A percentile compares a stretch with the other conserved stretches of the same genome.
Evolutionary conservation across 768 basidiomycete genomes (phyloP).

Genomic region (Sarcomyxa edulis): DNA sequence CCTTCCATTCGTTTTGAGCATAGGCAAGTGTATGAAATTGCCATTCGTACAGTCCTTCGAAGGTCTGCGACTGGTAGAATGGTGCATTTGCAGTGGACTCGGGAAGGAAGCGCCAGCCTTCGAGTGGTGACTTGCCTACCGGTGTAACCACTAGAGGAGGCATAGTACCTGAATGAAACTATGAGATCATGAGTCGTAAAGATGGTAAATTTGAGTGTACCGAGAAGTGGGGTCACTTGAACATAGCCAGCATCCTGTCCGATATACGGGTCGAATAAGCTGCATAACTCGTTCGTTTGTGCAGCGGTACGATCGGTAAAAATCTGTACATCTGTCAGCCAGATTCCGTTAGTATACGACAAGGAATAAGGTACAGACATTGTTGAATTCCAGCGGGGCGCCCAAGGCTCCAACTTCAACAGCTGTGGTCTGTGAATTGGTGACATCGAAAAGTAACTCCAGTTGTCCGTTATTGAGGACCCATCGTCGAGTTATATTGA

Average conservation of each 20-base stretch:
- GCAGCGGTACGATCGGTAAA: slow-evolving; percentile 49
- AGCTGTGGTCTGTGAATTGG: slow-evolving; percentile 37
- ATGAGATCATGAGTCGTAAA: no score
- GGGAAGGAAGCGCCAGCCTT: slow-evolving; percentile 54
- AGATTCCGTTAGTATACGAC: background rate
- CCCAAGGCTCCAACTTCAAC: slow-evolving; percentile 53
- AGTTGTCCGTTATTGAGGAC: slow-evolving; percentile 33
- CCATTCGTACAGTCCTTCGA: slow-evolving; percentile 57
- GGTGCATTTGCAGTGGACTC: slow-evolving; percentile 40
- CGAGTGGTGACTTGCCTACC: slow-evolving; percentile 41
- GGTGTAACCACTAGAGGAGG: slow-evolving; percentile 47
- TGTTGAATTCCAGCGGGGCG: slow-evolving; percentile 51
- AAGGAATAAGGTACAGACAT: slow-evolving; percentile 25
- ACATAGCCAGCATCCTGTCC: slow-evolving; percentile 54
- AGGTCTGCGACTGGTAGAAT: slow-evolving; percentile 54
- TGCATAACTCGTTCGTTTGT: slow-evolving; percentile 46
- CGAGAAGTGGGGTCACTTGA: slow-evolving; percentile 46
- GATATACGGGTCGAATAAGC: slow-evolving; percentile 53
- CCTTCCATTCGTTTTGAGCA: slow-evolving; percentile 49
- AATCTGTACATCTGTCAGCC: slow-evolving; percentile 28
- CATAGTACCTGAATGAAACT: no score
- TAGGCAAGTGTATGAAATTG: slow-evolving; percentile 54
- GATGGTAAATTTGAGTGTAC: no score
- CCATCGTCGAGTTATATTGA: slow-evolving; percentile 51
- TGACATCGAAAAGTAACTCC: slow-evolving; percentile 45